Evolutionary conservation across 441 rosid genomes (phyloP).

Genomic region (Pelargonium exstipulatum): DNA sequence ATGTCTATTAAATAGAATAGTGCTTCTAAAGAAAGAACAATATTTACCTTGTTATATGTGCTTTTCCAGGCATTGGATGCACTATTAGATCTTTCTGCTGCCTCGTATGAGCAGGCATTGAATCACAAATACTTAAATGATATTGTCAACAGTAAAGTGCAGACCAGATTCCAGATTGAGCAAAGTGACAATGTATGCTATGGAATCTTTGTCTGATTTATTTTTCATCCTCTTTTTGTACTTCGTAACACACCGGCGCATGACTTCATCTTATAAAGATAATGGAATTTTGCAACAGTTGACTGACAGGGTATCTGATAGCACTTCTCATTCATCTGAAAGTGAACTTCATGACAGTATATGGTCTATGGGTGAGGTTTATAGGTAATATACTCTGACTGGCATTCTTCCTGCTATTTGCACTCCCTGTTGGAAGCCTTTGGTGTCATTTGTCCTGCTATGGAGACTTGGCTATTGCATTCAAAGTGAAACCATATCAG

Average conservation of each 20-base stretch:
- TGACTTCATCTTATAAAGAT: slow-evolving; percentile 10
- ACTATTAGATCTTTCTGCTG: slow-evolving; percentile 57
- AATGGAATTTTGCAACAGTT: slow-evolving; percentile 37
- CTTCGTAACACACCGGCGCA: background rate
- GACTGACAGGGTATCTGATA: slow-evolving; percentile 40
- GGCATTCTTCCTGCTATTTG: background rate
- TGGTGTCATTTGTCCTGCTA: background rate
- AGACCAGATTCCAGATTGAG: slow-evolving; percentile 28
- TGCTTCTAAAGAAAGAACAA: background rate
- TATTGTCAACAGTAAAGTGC: slow-evolving; percentile 24
- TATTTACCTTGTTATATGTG: slow-evolving; percentile 5
- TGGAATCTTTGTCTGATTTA: background rate
- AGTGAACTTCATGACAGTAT: slow-evolving; percentile 47
- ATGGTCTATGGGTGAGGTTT: slow-evolving; percentile 43
- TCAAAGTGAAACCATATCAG: background rate
- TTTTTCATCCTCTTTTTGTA: background rate
- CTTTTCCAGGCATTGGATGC: slow-evolving; percentile 56
- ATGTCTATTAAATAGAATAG: background rate
- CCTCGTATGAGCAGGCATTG: slow-evolving; percentile 39
- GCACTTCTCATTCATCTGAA: slow-evolving; percentile 48
- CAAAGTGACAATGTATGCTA: slow-evolving; percentile 44
- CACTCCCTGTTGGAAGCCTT: background rate
- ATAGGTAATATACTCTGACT: slow-evolving; percentile 42
- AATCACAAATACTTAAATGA: slow-evolving; percentile 18
- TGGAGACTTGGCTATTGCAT: background rate